Evolutionary conservation across 2,329 filamentous ascomycete species (phyloP), one percentile per base, ranked within the genome.

Genomic region (Didymellaceae sp.): DNA sequence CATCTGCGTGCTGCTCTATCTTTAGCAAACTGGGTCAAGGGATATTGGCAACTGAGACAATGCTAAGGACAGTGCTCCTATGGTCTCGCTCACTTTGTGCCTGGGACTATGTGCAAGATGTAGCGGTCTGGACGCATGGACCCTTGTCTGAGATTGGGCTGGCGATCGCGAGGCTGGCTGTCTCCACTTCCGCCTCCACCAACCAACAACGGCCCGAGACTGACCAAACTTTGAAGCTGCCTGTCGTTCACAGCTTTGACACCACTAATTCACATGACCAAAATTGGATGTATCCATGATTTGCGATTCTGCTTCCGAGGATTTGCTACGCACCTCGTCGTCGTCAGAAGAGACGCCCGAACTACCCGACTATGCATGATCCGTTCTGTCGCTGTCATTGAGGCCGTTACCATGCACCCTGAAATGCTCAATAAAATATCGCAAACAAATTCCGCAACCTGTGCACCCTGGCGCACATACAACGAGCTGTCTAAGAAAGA

Each of bases 401-500:
- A 51, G 48, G 42, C 48, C 48, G 48, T 51, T 37, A 45, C 31
- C 31, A 45, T 51, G 41, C 48, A 50, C 35, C 44, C 35, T 40
- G 37, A 51, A 51, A 51, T 51, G 48, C 42, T 25, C 25, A 45
- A 51, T 34, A n/a, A 45, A 45, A 51, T 32, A 37, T 34, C 39
- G 43, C 37, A 33, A 43, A 33, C 48, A 38, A 43, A 43, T 47
- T 28, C n/a, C 34, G 42, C 40, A 42, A 47, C 37, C 32, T 47
- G 34, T 52, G 43, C 49, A 52, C 38, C 32, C 22, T 32, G 37
- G 42, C 20, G 14, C 42, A 30, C 48, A 18, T 34, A 17, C 37
- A 42, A 31, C 25, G 42, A 39, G 33, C n/a, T 30, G 26, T 54
- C 38, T 82, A 96, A 54, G 92, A 96, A 60, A 99, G 81, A 76